Base-by-base conservation (phyloP, 768 basidiomycete genomes). In the Mycena galericulata region DNA sequence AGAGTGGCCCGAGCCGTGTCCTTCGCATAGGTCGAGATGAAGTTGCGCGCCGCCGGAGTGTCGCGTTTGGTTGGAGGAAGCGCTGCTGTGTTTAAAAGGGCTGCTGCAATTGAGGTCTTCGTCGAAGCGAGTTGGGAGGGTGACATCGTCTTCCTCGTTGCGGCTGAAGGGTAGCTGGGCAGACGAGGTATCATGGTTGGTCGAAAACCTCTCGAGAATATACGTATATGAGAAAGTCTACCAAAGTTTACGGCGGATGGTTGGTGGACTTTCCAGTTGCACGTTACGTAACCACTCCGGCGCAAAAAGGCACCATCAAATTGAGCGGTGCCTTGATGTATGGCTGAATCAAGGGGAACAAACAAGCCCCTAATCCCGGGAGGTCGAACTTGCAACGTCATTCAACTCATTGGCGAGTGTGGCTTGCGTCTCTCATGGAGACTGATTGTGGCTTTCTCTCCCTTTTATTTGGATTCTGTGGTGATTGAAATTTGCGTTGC, bases 1-100 rank as follows among this genome's bases (percentile, higher is more conserved):
- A 93, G 81, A 10, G 72, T 73, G 41, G 85, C 84, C 27, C 84
- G 80, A 11, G 92, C 90, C 1, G 78, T 77, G 70, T 92, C 88
- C 63, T 83, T 82, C 15, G 84, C 86, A 68, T 90, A 94, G 10
- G 87, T 86, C 17, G 85, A 79, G 47, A 93, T 22, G 73, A 91
- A 92, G 3, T 75, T 72, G 24, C 80, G 78, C 1, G 85, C 82
- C 0, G 87, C 79, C 1, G 83, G 75, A 0, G 79, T 82, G 64
- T 88, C 82, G 8, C 82, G 81, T 69, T 89, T 86, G 0, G 79
- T 72, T 14, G 84, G 77, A 11, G 88, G 85, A 22, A 91, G 76
- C 7, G 82, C 72, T 8, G 92, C 81, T 4, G 82, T 80, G 59
- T 85, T 80, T 12, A 76, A 73, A n/a, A 92, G 80, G 18, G 84